phyloP scores from a whole-genome alignment of 768 basidiomycete genomes.

The Serendipita indica region DNA sequence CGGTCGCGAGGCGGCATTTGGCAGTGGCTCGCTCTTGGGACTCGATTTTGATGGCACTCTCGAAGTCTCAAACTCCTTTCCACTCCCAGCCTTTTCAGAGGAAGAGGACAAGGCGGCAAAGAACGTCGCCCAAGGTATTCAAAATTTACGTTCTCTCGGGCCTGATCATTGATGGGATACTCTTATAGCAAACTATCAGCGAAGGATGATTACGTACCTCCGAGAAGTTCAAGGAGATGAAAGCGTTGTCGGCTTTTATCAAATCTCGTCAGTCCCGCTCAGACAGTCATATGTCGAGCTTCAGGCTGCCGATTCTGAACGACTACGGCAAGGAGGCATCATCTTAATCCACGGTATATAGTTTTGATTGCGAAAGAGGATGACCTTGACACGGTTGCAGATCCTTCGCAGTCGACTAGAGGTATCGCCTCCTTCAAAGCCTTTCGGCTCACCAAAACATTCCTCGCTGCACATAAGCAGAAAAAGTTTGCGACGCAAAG shows the following conservation, averaged over 20 bases:
- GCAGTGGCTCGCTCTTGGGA: constrained; percentile 74
- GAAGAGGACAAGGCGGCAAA: constrained; percentile 75
- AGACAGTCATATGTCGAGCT: constrained; percentile 68
- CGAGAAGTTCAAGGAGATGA: constrained; percentile 87
- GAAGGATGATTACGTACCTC: constrained; percentile 69
- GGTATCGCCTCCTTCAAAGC: constrained; percentile 84
- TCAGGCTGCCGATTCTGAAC: constrained; percentile 74
- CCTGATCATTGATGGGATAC: too few species aligned
- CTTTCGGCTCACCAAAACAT: constrained; percentile 65
- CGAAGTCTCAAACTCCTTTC: constrained; percentile 84
- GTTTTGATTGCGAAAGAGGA: not conserved
- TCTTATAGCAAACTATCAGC: constrained; percentile 57
- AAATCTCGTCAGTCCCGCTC: constrained; percentile 71
- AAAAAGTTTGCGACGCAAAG: constrained; percentile 73
- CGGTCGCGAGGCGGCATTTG: constrained; percentile 56
- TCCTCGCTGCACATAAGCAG: constrained; percentile 68
- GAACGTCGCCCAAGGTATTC: constrained; percentile 41
- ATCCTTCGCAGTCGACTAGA: constrained; percentile 59
- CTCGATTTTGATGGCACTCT: constrained; percentile 83
- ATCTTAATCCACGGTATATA: constrained; percentile 64
- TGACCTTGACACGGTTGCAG: constrained; percentile 27
- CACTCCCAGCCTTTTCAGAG: constrained; percentile 53
- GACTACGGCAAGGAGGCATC: constrained; percentile 70
- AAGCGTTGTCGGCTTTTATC: constrained; percentile 88
- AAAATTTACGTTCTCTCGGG: not conserved